Base-by-base conservation (phyloP, 345 rosid species). In the Raphanus raphanistrum region DNA sequence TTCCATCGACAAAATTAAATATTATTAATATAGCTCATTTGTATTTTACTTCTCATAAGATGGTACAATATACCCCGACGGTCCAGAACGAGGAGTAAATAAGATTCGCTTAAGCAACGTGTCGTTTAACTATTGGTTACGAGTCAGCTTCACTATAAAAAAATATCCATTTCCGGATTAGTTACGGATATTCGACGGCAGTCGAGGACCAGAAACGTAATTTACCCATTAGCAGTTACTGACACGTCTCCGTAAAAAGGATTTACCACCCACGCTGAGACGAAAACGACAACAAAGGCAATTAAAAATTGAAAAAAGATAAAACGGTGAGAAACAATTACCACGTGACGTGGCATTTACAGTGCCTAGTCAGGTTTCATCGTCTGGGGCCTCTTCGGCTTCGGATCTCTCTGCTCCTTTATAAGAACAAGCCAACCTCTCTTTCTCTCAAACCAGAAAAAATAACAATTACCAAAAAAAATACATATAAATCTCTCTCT, bases 231-330 rank as follows among this genome's bases (percentile, higher is more conserved):
- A n/a, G n/a, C 69, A 52, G 45, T 79, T 73, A 80, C 79, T 80
- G 79, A 80, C 82, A 80, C 82, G 76, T 80, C 57, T 74, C 79
- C 63, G 82, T 80, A 80, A 80, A 79, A 79, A 61, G 58, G 60
- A 74, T 74, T 79, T 61, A 79, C 82, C 63, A 77, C 72, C 72
- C 75, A 73, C 60, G 70, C 69, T 67, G 8, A 60, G 63, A 35
- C 67, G 48, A 72, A 72, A 79, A 68, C 16, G 77, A 79, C 76
- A 75, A 61, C 58, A 70, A 26, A 16, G 59, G 7, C 59, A 36
- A 5, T 25, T 57, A 8, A 72, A 50, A 61, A 62, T 45, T 61
- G 28, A 7, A 25, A 25, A 29, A 36, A 41, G 32, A 38, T 71
- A 3, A 78, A 68, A 68, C 43, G 21, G 81, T 73, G 28, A 73